These are phyloP conservation scores for Brassica balearica DNA, from an alignment of 441 rosid species.

Conservation along the genomic window DNA sequence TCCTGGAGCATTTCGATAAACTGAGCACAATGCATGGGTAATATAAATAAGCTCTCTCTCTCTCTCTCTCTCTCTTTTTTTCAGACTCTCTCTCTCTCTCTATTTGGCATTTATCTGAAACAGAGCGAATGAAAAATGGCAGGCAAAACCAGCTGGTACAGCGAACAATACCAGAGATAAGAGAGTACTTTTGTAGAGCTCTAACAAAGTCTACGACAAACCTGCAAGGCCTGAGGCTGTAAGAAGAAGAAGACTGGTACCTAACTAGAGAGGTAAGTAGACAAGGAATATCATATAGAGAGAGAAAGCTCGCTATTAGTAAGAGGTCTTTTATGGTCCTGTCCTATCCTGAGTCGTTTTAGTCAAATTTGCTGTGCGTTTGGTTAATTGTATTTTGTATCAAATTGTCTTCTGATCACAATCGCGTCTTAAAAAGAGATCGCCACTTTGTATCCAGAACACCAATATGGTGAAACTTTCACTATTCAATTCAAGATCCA, in stretches of 20 bases:
- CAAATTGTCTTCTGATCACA: conserved; percentile 29
- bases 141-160: conserved; percentile 86
- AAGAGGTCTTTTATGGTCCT: conserved; percentile 38
- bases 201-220: conserved; percentile 71
- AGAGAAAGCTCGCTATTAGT: conserved; percentile 30
- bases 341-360: conserved; percentile 29
- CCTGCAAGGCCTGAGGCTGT: conserved; percentile 60
- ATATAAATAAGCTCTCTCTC: neutral
- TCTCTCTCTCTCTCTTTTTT: neutral
- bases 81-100: neutral
- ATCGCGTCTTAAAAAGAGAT: conserved; percentile 28
- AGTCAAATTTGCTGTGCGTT: conserved; percentile 26
- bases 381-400: conserved; percentile 30
- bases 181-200: conserved; percentile 77
- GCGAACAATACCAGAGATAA: conserved; percentile 83
- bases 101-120: conserved; percentile 9
- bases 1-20: conserved; percentile 90
- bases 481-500: conserved; percentile 21
- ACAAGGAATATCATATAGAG: conserved; percentile 32
- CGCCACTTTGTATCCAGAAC: conserved; percentile 17
- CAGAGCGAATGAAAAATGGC: conserved; percentile 47
- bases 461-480: conserved; percentile 21
- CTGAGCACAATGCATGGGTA: conserved; percentile 81
- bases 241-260: conserved; percentile 42
- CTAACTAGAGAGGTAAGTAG: conserved; percentile 45